Percentiles rank a stretch among this genome's conserved stretches.
phyloP scores from a whole-genome alignment of 2,329 filamentous ascomycete species.

The Setomelanomma holmii region DNA sequence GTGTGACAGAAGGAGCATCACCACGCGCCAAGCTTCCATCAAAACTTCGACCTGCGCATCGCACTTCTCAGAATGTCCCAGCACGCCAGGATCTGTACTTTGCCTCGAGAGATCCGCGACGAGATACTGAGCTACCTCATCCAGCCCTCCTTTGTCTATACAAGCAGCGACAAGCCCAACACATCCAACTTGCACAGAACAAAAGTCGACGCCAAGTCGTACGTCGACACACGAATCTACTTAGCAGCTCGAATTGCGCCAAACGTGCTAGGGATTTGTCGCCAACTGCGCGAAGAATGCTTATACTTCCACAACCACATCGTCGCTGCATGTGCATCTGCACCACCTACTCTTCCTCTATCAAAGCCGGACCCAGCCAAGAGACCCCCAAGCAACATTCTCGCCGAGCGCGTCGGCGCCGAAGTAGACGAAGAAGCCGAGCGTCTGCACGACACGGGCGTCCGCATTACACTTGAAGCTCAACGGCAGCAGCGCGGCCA shows the following conservation, averaged over 20 bases:
- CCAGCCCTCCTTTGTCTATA: conserved; percentile 30
- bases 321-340: conserved; percentile 10
- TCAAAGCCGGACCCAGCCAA: neutral
- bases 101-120: conserved; percentile 40
- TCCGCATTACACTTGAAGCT: conserved; percentile 37
- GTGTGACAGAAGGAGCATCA: neutral
- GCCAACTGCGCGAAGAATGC: conserved; percentile 35
- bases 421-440: conserved; percentile 31
- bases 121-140: conserved; percentile 29
- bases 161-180: conserved; percentile 23
- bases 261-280: conserved; percentile 32
- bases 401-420: conserved; percentile 17
- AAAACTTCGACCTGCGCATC: neutral
- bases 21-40: neutral
- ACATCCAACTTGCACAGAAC: conserved; percentile 17
- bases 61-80: neutral
- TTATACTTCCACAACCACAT: conserved; percentile 22
- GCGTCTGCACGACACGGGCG: conserved; percentile 23
- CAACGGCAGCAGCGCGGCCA: conserved; percentile 16
- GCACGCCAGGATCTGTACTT: conserved; percentile 13
- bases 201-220: conserved; percentile 11
- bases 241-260: conserved; percentile 27
- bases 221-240: conserved; percentile 39
- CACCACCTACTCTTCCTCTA: neutral
- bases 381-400: conserved; percentile 12